A percentile compares a stretch with the other conserved stretches of the same genome.
Conservation (phyloP, 225 moss, liverwort and hornwort genomes). For the Marchantia polymorpha region DNA sequence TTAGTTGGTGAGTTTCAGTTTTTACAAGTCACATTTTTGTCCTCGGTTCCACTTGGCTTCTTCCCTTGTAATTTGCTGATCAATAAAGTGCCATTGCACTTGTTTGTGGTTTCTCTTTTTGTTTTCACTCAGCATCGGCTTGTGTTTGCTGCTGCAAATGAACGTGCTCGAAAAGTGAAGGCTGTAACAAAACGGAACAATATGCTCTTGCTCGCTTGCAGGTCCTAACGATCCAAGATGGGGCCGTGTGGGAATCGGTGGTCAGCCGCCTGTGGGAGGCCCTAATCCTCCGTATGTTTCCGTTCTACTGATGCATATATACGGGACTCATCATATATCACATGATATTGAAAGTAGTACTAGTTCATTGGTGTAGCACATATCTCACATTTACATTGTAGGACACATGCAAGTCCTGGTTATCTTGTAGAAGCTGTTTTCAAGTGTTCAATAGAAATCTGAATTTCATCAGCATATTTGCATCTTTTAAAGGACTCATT, state of each 20-base stretch:
- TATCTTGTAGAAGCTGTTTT: not conserved
- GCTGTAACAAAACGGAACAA: not conserved
- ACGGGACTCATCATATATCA: not conserved
- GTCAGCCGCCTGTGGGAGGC: constrained; percentile 32
- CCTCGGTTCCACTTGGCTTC: not conserved
- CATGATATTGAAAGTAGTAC: too few species aligned
- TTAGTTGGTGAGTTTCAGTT: constrained; percentile 36
- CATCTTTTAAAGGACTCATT: not conserved
- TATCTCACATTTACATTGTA: not conserved
- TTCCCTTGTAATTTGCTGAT: not conserved
- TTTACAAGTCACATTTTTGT: not conserved
- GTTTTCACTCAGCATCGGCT: not conserved
- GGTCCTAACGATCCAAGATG: constrained; percentile 54
- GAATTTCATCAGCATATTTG: not conserved
- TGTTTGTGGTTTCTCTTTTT: not conserved
- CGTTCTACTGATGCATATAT: not conserved
- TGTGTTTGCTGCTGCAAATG: not conserved
- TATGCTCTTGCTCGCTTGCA: constrained; percentile 1
- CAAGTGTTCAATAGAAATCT: not conserved
- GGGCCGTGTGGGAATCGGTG: constrained; percentile 33
- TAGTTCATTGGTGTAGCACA: too few species aligned
- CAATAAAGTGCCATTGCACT: too few species aligned
- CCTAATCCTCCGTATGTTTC: constrained; percentile 38
- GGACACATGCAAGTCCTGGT: not conserved
- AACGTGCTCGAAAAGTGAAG: not conserved